These are phyloP conservation scores for Rosa persica DNA, from an alignment of 306 rosid genomes.

Conservation along the genomic window DNA sequence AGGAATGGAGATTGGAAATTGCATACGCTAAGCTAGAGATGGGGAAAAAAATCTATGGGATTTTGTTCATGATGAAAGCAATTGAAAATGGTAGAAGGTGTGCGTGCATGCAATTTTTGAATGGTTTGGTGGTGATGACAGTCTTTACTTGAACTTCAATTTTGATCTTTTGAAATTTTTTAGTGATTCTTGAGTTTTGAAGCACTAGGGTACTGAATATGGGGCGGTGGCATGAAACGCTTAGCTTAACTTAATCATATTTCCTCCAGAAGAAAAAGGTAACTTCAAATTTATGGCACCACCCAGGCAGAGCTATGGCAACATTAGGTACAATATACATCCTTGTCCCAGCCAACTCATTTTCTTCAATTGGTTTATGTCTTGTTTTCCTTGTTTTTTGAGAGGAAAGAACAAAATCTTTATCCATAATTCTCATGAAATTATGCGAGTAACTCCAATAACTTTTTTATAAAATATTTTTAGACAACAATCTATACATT, in stretches of 20 bases:
- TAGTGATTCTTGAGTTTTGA: not conserved
- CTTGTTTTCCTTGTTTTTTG: too few species aligned
- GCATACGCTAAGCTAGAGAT: conserved; percentile 34
- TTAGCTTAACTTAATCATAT: not conserved
- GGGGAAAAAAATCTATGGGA: not conserved
- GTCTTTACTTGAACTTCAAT: not conserved
- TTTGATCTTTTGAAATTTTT: not conserved
- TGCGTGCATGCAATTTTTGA: not conserved
- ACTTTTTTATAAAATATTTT: too few species aligned
- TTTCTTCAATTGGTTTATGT: not conserved
- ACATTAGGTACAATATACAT: not conserved
- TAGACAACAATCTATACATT: too few species aligned
- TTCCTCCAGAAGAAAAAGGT: not conserved
- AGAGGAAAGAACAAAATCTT: too few species aligned
- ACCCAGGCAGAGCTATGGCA: not conserved
- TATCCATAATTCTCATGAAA: too few species aligned
- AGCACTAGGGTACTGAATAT: not conserved
- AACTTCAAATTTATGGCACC: conserved; percentile 15
- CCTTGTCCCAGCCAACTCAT: not conserved
- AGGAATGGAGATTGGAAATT: conserved; percentile 39
- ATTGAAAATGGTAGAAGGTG: not conserved
- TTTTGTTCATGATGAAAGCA: conserved; percentile 11
- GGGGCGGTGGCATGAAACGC: not conserved
- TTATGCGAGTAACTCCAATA: too few species aligned
- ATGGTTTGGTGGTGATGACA: not conserved